Conservation (phyloP, 352 stramenopile genomes). For the Pythium rhizo-oryzae region DNA sequence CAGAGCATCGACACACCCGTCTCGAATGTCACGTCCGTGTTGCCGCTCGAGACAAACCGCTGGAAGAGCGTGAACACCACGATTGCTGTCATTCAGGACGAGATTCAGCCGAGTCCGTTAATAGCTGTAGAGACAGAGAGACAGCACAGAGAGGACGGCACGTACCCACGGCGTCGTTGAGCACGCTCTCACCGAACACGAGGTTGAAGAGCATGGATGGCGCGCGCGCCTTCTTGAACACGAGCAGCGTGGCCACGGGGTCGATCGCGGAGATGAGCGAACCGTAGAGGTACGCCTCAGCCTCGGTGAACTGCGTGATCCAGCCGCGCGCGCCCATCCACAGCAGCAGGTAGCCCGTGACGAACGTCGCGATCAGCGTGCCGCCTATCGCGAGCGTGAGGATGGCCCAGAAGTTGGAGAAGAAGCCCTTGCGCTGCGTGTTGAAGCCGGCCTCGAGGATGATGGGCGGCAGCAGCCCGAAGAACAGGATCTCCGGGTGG, state of each 20-base stretch:
- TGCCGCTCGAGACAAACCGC: constrained; percentile 47
- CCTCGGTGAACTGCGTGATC: constrained; percentile 70
- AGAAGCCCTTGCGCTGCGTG: constrained; percentile 65
- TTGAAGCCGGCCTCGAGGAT: constrained; percentile 70
- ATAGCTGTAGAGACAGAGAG: too few relatives aligned
- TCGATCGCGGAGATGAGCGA: constrained; percentile 93
- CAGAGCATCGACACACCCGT: constrained; percentile 33
- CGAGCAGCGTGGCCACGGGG: constrained; percentile 88
- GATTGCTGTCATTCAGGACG: too few relatives aligned
- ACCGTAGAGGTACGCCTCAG: constrained; percentile 90
- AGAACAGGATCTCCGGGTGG: constrained; percentile 46
- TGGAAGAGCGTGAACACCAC: too few relatives aligned
- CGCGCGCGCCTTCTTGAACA: constrained; percentile 87
- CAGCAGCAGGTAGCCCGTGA: constrained; percentile 46
- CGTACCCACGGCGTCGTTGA: constrained; percentile 82
- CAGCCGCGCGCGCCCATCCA: constrained; percentile 43
- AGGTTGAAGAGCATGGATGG: constrained; percentile 91
- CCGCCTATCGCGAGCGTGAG: constrained; percentile 46
- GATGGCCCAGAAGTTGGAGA: constrained; percentile 50
- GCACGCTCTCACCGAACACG: constrained; percentile 89
- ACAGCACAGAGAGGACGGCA: too few relatives aligned
- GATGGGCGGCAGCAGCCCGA: constrained; percentile 61
- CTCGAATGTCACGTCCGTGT: constrained; percentile 34
- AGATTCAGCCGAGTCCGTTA: too few relatives aligned
- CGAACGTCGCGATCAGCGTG: constrained; percentile 56